Evolutionary conservation across 306 rosid species (phyloP), one percentile per base, ranked within the genome.

Genomic region (Cercis canadensis): DNA sequence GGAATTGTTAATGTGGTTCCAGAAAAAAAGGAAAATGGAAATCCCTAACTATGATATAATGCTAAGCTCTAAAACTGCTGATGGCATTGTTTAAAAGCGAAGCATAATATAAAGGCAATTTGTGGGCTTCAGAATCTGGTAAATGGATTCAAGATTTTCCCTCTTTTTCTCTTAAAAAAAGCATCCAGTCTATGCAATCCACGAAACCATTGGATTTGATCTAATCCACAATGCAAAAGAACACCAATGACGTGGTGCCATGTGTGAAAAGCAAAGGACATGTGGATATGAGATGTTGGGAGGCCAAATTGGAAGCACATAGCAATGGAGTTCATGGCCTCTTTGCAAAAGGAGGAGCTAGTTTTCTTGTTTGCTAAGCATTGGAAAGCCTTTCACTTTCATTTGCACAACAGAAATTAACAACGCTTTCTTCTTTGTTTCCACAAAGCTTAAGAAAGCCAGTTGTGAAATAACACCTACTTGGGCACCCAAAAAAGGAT

Each of bases 361-460:
- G 67, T 44, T 81, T 76, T 72, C 79, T 81, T 76, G 68, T 57
- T 39, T 11, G 57, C 53, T 76, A 81, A 81, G 85, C 64, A 76
- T 62, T 66, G 9, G 4, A 67, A 81, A 72, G 59, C 57, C 44
- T 37, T 24, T 24, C 29, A 24, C 29, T 24, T 24, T 24, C 29
- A 24, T 24, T 24, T 24, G 29, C 29, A 24, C 3, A 32, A 65
- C 51, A 66, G 46, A 60, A 54, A 3, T 3, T n/a, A 69, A 17
- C 66, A 44, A 77, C 84, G 70, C 78, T 69, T 41, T 57, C 77
- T 69, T 54, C 16, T 70, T 77, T 77, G 64, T 29, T 16, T 31
- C 12, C 6, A 33, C 44, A 45, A 75, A 57, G 72, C 31, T 58
- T 12, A 17, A 15, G 45, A 59, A 59, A 73, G 19, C 75, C 70